Base-by-base conservation (phyloP, 2,329 filamentous ascomycete species). In the Pseudocercospora musae region DNA sequence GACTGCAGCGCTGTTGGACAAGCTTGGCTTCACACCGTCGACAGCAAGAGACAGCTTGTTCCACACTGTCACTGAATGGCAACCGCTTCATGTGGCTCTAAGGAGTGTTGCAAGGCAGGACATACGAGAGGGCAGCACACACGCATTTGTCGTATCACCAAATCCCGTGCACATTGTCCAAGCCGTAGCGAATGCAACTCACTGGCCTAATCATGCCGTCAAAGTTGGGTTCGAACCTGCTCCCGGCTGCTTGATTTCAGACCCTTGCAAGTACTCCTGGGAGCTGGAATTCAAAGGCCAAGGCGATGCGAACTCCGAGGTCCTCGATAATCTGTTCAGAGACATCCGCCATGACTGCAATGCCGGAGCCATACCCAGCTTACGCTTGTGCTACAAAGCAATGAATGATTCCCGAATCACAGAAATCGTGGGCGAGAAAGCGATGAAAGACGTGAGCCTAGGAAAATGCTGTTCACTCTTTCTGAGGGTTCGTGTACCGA, bases 381-480 rank as follows among this genome's bases (percentile, higher is more conserved):
- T 74, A 2, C 66, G 70, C 2, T 60, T 74, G 13, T 74, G 72
- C 59, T 73, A 71, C 66, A 73, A 72, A 62, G 67, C 72, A 3
- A 61, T 66, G 57, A 50, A 66, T 3, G 62, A 66, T 20, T 69
- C 70, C 58, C 63, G 53, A 5, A 65, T 74, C 37, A 40, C 68
- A 8, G 71, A 74, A 40, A 52, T 71, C 10, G 57, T 75, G 6
- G 73, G 73, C 15, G 69, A 73, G 31, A 73, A 71, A 55, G 66
- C 68, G 3, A 49, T 64, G 18, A 73, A 69, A 44, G 61, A 73
- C 33, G 59, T 73, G 10, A 56, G 48, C 7, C 61, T 66, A 7
- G 70, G 70, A 40, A 63, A 72, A 44, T 59, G 60, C 13, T 71
- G 69, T 57, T 64, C 62, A 1, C 61, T 75, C 2, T 75, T 73